Evolutionary conservation across 768 basidiomycete species (phyloP).

Genomic region (Tulasnella calospora): DNA sequence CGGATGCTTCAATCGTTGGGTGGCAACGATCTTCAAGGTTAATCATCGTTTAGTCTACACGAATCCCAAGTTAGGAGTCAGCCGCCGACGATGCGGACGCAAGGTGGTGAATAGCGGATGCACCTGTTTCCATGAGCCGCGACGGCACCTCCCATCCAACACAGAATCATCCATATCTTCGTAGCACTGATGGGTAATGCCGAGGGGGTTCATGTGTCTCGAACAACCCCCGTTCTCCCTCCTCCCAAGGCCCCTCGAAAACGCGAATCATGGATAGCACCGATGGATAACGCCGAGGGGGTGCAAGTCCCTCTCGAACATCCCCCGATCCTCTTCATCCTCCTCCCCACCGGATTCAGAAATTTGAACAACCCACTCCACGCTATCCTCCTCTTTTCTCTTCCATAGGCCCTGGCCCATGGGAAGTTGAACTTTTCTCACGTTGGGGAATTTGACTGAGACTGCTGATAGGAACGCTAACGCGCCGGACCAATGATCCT

Average conservation of each 20-base stretch:
- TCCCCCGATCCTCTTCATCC: neutral
- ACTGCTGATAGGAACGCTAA: neutral
- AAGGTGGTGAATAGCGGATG: neutral
- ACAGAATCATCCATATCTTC: neutral
- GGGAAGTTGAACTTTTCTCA: neutral
- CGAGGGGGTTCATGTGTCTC: neutral
- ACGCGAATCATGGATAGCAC: neutral
- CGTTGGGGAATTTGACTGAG: neutral
- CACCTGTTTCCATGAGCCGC: neutral
- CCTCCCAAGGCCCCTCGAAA: neutral
- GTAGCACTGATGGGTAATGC: neutral
- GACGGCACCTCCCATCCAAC: neutral
- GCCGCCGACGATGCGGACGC: neutral
- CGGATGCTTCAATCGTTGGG: no score
- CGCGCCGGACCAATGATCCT: neutral
- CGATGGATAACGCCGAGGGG: neutral
- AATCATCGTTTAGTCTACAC: no score
- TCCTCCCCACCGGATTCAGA: neutral
- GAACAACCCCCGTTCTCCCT: neutral
- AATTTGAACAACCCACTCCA: neutral
- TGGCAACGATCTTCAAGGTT: no score
- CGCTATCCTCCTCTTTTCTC: neutral
- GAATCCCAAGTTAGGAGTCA: neutral
- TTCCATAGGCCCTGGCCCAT: neutral
- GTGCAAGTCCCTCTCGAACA: conserved; percentile 2